Conservation (phyloP, 495 filamentous ascomycete genomes). For the Annulohypoxylon bovei region DNA sequence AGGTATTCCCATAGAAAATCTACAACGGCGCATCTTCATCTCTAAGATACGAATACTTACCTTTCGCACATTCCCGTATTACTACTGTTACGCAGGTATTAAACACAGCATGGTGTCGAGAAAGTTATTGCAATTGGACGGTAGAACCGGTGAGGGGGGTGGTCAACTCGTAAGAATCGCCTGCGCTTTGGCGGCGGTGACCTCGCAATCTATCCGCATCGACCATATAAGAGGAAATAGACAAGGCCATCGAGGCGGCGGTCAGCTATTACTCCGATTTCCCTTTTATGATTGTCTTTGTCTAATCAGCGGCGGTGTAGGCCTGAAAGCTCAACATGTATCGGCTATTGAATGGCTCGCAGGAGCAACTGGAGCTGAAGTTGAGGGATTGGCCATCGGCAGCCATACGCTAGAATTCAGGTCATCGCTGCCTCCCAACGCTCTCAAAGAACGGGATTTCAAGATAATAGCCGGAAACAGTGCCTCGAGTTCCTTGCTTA, state of each 20-base stretch:
- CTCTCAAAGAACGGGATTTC: conserved; percentile 52
- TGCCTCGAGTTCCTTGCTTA: conserved; percentile 69
- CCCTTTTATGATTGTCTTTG: neutral
- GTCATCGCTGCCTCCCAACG: conserved; percentile 53
- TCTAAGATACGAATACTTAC: neutral
- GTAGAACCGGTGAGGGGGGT: conserved; percentile 81
- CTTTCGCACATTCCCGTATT: neutral
- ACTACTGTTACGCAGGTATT: neutral
- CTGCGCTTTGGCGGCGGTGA: conserved; percentile 73
- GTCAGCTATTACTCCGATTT: conserved; percentile 35
- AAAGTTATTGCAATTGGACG: conserved; percentile 63
- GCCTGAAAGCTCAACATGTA: conserved; percentile 81
- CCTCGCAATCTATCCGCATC: conserved; percentile 70
- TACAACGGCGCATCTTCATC: neutral
- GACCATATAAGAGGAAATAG: conserved; percentile 77
- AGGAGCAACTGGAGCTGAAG: conserved; percentile 66
- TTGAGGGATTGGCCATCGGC: conserved; percentile 65
- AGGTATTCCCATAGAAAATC: neutral
- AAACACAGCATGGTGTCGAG: conserved; percentile 15
- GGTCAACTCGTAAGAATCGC: conserved; percentile 84
- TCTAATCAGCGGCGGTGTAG: conserved; percentile 50
- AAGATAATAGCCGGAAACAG: conserved; percentile 54
- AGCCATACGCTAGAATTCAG: conserved; percentile 64
- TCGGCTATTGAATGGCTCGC: conserved; percentile 74
- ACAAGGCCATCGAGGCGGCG: conserved; percentile 51